Base-by-base conservation (phyloP, 257 asterid species). In the Pogostemon cablin region DNA sequence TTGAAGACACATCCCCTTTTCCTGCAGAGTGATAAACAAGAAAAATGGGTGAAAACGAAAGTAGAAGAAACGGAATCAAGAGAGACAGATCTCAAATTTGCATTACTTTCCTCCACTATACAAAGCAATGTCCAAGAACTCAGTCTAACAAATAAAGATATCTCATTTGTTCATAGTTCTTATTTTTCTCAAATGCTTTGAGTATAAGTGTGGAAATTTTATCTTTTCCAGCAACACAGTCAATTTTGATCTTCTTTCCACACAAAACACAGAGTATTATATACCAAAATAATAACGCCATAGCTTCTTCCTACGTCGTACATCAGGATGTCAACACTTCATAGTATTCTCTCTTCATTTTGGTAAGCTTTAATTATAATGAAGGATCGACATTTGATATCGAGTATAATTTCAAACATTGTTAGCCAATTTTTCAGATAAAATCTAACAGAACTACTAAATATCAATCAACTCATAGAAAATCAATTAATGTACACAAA, bases 11-110 rank as follows among this genome's bases (percentile, higher is more conserved):
- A 25, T 25, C 32, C 32, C 32, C 32, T 25, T 25, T 25, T 25
- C 32, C 62, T 56, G 62, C 62, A 25, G 62, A 73, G 55, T 62
- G 75, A 82, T 72, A 56, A 66, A 42, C 61, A 67, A 73, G 9
- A 66, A 38, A 60, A 57, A 68, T 46, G 60, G 44, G 41, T 65
- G 38, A 34, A 32, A 7, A 5, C 6, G 7, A 15, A 37, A 43
- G 48, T 50, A 17, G 9, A 4, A 47, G 3, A 17, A 55, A 43
- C 37, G 46, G 38, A 46, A 49, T 49, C 38, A 32, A 39, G 39
- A 71, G 6, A 7, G 44, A n/a, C 9, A 40, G 11, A 43, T 62
- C 44, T 68, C 63, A 62, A 40, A 61, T 52, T 25, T 25, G 32
- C 46, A 55, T 62, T 37, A 39, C 10, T 12, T 59, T 49, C 60